Conservation (phyloP, 2,329 filamentous ascomycete genomes). For the Xylariaceae sp. region DNA sequence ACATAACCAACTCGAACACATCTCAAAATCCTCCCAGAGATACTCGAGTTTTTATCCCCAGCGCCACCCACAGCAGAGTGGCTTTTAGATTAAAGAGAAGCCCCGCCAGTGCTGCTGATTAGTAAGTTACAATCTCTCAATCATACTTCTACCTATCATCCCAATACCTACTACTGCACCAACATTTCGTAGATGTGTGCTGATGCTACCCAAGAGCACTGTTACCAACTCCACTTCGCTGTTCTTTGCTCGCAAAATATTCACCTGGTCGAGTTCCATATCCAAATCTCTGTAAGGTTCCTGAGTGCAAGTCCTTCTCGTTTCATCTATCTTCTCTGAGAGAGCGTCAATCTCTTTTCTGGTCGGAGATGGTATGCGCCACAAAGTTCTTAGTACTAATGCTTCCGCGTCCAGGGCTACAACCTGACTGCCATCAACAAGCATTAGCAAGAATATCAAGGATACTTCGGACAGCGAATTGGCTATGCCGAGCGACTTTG, state of each 20-base stretch:
- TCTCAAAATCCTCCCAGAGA: neutral
- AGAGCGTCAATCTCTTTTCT: neutral
- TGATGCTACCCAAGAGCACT: slow-evolving; percentile 1
- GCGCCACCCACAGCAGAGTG: neutral
- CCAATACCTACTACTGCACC: no score
- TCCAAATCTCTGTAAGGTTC: slow-evolving; percentile 18
- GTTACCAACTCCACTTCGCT: neutral
- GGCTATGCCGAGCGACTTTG: slow-evolving; percentile 4
- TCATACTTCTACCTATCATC: neutral
- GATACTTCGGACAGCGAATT: neutral
- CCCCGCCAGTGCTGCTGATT: neutral
- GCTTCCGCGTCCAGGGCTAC: neutral
- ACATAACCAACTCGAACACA: neutral
- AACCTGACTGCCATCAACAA: neutral
- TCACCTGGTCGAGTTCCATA: neutral
- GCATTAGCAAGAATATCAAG: neutral
- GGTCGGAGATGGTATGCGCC: neutral
- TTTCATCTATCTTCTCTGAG: neutral
- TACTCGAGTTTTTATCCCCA: neutral
- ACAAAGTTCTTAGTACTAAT: neutral
- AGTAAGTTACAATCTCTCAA: neutral
- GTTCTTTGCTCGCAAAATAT: neutral
- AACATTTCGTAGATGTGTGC: neutral
- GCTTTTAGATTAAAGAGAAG: neutral
- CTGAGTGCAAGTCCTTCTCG: neutral